Conservation (phyloP, 257 asterid species). For the Cordia subcordata region DNA sequence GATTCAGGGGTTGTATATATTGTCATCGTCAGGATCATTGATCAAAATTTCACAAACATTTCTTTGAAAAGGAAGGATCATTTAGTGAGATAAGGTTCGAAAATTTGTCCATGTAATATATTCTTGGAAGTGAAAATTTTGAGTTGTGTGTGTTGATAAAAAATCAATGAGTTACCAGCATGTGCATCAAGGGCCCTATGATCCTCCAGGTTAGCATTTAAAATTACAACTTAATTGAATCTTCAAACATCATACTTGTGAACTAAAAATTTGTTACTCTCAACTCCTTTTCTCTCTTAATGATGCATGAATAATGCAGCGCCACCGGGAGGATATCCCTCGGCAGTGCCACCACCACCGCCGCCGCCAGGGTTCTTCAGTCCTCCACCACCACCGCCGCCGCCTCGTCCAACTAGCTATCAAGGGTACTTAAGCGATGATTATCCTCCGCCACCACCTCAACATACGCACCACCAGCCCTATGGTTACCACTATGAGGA, state of each 20-base stretch:
- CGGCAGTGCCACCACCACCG: slow-evolving; percentile 29
- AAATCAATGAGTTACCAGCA: slow-evolving; percentile 36
- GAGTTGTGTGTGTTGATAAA: neutral
- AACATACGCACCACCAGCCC: slow-evolving; percentile 25
- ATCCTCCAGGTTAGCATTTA: slow-evolving; percentile 30
- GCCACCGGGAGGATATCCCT: slow-evolving; percentile 14
- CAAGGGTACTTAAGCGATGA: slow-evolving; percentile 36
- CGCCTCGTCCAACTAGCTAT: slow-evolving; percentile 19
- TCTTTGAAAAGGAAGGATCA: too few species aligned
- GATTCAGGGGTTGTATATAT: too few species aligned
- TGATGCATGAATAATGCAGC: slow-evolving; percentile 13
- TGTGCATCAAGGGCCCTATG: slow-evolving; percentile 30
- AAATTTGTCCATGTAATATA: too few species aligned
- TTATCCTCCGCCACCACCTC: slow-evolving; percentile 32
- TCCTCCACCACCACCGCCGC: slow-evolving; percentile 26
- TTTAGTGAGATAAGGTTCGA: too few species aligned
- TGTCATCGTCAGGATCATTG: too few species aligned
- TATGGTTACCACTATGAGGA: slow-evolving; percentile 7
- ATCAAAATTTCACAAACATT: too few species aligned
- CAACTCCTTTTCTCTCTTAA: neutral
- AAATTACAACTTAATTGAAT: neutral
- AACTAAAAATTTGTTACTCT: neutral
- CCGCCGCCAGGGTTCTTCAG: slow-evolving; percentile 25
- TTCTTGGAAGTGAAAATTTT: too few species aligned
- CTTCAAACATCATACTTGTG: neutral